Conservation (phyloP, 176 grass and related monocot genomes). For the Lolium multiflorum region DNA sequence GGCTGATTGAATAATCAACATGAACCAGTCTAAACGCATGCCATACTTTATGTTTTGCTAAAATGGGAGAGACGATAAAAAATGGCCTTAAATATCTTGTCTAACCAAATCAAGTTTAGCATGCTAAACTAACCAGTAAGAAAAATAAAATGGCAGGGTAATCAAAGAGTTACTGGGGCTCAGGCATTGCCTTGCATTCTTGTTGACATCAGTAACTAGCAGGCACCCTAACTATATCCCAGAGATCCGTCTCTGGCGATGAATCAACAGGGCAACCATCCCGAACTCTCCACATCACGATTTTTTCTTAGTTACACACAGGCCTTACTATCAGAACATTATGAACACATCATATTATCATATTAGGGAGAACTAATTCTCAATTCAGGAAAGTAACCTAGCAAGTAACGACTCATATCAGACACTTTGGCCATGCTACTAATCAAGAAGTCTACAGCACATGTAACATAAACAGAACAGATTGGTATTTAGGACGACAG, state of each 20-base stretch:
- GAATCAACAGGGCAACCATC: not conserved
- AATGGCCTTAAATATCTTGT: not conserved
- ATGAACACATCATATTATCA: conserved; percentile 20
- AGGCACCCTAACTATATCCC: not conserved
- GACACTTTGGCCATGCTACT: not conserved
- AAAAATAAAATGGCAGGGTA: conserved; percentile 10
- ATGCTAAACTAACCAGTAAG: conserved; percentile 4
- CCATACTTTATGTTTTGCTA: not conserved
- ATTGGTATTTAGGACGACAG: conserved; percentile 6
- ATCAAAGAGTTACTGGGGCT: conserved; percentile 15
- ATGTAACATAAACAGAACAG: not conserved
- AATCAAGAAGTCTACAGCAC: not conserved
- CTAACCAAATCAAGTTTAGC: conserved; percentile 21
- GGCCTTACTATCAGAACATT: not conserved
- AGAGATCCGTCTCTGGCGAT: not conserved
- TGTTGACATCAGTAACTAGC: conserved; percentile 20
- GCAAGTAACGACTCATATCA: not conserved
- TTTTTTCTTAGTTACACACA: conserved; percentile 14
- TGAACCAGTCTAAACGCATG: not conserved
- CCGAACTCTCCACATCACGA: not conserved
- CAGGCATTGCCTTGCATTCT: not conserved
- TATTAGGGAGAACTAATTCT: not conserved
- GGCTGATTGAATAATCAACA: not conserved
- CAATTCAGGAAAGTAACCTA: not conserved
- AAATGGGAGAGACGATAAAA: conserved; percentile 5